These are phyloP conservation scores for Xylaria sp. DNA, from an alignment of 2,329 filamentous ascomycete species.

Conservation along the genomic window DNA sequence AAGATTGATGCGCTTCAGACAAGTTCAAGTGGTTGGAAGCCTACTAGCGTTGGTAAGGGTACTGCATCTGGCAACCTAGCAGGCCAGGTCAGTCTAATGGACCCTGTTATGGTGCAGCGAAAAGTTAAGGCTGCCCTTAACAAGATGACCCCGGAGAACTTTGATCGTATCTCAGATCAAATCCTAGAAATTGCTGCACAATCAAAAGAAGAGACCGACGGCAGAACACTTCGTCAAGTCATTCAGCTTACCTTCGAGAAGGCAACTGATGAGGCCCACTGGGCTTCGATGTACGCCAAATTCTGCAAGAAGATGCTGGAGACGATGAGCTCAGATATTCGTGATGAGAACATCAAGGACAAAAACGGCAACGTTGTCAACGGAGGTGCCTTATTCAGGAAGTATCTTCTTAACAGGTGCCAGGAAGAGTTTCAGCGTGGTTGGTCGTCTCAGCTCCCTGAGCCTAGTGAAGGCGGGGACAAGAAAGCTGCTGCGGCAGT, in stretches of 20 bases:
- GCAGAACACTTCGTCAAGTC: slow-evolving; percentile 93
- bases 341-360: slow-evolving; percentile 93
- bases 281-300: slow-evolving; percentile 98
- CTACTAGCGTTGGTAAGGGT: slow-evolving; percentile 71
- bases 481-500: slow-evolving; percentile 74
- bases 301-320: slow-evolving; percentile 98
- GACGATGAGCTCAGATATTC: slow-evolving; percentile 93
- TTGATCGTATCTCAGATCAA: slow-evolving; percentile 81
- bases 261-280: slow-evolving; percentile 97
- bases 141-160: slow-evolving; percentile 99
- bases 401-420: slow-evolving; percentile 97
- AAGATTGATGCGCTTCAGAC: slow-evolving; percentile 82
- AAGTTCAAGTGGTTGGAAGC: slow-evolving; percentile 88
- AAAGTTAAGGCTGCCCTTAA: slow-evolving; percentile 99
- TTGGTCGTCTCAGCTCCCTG: slow-evolving; percentile 89
- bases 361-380: slow-evolving; percentile 88
- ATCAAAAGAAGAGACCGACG: slow-evolving; percentile 94
- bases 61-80: slow-evolving; percentile 55
- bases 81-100: slow-evolving; percentile 68
- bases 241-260: slow-evolving; percentile 99
- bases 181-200: slow-evolving; percentile 92
- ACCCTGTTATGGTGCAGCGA: slow-evolving; percentile 93
- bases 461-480: slow-evolving; percentile 68
- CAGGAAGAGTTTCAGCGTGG: slow-evolving; percentile 99
- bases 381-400: slow-evolving; percentile 94